These are phyloP conservation scores for Aspergillus sp. DNA, from an alignment of 2,329 filamentous ascomycete species.

Conservation along the genomic window DNA sequence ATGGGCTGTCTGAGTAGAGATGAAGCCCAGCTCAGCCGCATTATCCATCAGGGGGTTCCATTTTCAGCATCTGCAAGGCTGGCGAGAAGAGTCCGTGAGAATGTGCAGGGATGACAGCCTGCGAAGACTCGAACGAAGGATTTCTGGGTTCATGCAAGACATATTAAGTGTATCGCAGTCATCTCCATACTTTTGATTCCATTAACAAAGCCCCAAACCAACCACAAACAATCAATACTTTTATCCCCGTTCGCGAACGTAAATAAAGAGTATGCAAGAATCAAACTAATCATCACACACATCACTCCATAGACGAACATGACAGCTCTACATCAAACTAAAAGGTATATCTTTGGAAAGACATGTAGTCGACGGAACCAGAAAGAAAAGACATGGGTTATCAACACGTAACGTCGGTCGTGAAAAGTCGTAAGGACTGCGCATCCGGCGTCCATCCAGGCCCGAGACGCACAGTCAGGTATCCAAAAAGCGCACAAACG, in stretches of 20 bases:
- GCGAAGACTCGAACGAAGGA: too few relatives aligned
- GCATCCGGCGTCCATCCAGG: conserved; percentile 15
- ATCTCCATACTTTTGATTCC: neutral
- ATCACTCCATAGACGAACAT: conserved; percentile 4
- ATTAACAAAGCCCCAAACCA: neutral
- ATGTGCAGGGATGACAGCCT: too few relatives aligned
- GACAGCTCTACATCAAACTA: conserved; percentile 10
- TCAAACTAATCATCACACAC: conserved; percentile 5
- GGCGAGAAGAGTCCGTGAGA: too few relatives aligned
- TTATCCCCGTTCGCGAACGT: too few relatives aligned
- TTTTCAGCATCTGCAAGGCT: too few relatives aligned
- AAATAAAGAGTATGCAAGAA: conserved; percentile 12
- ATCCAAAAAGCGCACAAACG: conserved; percentile 24
- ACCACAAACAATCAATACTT: neutral
- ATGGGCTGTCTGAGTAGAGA: too few relatives aligned
- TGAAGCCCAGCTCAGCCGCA: too few relatives aligned
- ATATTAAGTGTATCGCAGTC: too few relatives aligned
- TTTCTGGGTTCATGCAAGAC: too few relatives aligned
- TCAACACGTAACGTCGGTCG: conserved; percentile 22
- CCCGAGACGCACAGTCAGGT: conserved; percentile 21
- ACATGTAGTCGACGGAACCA: conserved; percentile 3
- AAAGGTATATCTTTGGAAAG: conserved; percentile 8
- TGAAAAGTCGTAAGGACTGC: conserved; percentile 30
- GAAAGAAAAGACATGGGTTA: conserved; percentile 11
- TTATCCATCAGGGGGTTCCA: too few relatives aligned